Conservation (phyloP, 2,329 filamentous ascomycete genomes). For the Ophiostoma sp. region DNA sequence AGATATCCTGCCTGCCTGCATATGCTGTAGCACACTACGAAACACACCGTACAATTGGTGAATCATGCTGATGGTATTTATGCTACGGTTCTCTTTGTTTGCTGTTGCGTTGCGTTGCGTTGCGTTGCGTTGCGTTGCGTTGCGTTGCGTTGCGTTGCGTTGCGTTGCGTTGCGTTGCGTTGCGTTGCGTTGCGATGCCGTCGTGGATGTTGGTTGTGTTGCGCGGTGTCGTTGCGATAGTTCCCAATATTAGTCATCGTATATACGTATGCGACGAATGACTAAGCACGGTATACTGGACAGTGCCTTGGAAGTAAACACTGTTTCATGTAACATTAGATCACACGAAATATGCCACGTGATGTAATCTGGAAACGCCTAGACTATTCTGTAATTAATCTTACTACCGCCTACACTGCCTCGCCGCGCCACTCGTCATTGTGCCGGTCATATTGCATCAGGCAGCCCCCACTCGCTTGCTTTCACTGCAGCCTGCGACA, state of each 20-base stretch:
- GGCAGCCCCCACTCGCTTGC: conserved; percentile 4
- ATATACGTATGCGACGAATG: too few relatives aligned
- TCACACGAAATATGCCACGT: background rate
- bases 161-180: too few relatives aligned
- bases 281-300: too few relatives aligned
- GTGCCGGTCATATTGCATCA: conserved; percentile 10
- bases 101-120: too few relatives aligned
- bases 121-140: background rate
- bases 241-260: background rate
- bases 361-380: conserved; percentile 3
- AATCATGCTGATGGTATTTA: background rate
- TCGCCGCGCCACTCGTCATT: conserved; percentile 21
- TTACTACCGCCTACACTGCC: conserved; percentile 10
- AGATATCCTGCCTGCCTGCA: conserved; percentile 1
- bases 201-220: background rate
- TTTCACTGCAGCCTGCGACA: background rate
- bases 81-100: background rate
- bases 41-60: background rate
- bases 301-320: background rate
- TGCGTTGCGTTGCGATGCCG: background rate
- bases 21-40: conserved; percentile 10
- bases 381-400: background rate
- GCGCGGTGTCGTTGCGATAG: too few relatives aligned
- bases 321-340: background rate
- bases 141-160: background rate